Conservation (phyloP, 768 basidiomycete genomes). For the Chalciporus chontae region DNA sequence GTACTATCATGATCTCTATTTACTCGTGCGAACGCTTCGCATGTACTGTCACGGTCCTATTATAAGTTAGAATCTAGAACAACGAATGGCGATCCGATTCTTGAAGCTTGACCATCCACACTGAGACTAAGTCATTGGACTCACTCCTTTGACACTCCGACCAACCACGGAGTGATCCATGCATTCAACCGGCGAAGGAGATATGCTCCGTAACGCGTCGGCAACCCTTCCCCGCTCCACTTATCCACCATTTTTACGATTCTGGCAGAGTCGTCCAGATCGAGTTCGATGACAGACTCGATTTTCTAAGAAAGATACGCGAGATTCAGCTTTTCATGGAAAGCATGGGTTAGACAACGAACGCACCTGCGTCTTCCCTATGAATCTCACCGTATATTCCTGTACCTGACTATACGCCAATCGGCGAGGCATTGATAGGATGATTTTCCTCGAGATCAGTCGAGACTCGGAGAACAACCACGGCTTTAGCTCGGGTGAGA, state of each 20-base stretch:
- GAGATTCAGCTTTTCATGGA: background rate
- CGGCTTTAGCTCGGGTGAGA: constrained; percentile 35
- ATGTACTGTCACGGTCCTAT: background rate
- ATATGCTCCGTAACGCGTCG: constrained; percentile 45
- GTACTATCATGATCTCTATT: background rate
- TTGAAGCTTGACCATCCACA: background rate
- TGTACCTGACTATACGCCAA: constrained; percentile 58
- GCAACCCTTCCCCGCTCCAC: constrained; percentile 54
- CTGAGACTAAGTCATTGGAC: background rate
- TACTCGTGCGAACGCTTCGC: background rate
- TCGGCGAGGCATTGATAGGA: constrained; percentile 61
- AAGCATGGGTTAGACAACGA: background rate
- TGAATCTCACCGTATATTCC: constrained; percentile 53
- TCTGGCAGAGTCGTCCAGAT: constrained; percentile 62
- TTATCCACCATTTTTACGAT: constrained; percentile 57
- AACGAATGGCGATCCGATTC: background rate
- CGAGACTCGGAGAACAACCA: constrained; percentile 52
- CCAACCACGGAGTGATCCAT: constrained; percentile 50
- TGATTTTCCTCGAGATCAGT: constrained; percentile 48
- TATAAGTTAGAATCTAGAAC: background rate
- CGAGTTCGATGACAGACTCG: constrained; percentile 58
- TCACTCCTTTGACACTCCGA: constrained; percentile 43
- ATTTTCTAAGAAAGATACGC: constrained; percentile 39
- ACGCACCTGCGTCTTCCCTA: constrained; percentile 50
- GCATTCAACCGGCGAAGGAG: constrained; percentile 50